Evolutionary conservation across 805 yeast genomes (phyloP).

Genomic region (Saturnispora hagleri): DNA sequence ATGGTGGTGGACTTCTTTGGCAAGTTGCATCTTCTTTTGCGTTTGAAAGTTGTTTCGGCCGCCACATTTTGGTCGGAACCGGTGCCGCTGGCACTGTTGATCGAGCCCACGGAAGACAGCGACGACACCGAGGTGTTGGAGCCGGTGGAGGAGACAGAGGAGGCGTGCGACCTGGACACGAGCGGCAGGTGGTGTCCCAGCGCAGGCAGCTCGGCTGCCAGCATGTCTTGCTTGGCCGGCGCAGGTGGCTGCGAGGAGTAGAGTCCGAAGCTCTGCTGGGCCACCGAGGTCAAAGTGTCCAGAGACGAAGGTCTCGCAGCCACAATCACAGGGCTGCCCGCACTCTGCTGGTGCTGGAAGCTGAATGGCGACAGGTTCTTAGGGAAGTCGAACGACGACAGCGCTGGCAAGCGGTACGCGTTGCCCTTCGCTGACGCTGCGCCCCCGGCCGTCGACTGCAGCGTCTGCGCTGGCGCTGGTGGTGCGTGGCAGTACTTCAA

Average conservation of each 20-base stretch:
- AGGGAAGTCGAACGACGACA: neutral
- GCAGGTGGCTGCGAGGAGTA: neutral
- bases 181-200: neutral
- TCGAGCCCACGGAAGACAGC: neutral
- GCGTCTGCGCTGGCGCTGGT: neutral
- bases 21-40: conserved; percentile 38
- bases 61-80: neutral
- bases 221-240: neutral
- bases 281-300: conserved; percentile 8
- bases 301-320: neutral
- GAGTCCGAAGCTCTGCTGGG: conserved; percentile 11
- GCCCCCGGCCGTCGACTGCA: neutral
- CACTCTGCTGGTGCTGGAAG: neutral
- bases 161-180: neutral
- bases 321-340: neutral
- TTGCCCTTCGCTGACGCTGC: neutral
- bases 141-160: neutral
- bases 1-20: conserved; percentile 53
- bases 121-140: conserved; percentile 1
- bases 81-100: neutral
- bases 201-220: neutral
- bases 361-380: neutral
- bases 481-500: conserved; percentile 13
- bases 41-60: neutral
- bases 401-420: neutral